phyloP scores from a whole-genome alignment of 495 filamentous ascomycete species.

The Penicillium coprophilum region DNA sequence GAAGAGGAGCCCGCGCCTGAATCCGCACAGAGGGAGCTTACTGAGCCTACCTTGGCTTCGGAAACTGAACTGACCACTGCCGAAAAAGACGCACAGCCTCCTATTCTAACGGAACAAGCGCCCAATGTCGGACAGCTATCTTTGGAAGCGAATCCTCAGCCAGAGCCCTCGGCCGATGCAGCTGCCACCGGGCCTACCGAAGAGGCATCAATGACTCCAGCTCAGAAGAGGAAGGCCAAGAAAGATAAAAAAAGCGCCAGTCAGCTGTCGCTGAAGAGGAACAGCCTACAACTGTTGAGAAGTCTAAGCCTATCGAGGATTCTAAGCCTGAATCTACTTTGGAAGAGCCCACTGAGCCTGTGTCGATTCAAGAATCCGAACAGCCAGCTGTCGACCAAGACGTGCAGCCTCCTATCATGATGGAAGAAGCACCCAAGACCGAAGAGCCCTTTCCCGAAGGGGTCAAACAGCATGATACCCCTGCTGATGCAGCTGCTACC shows the following conservation, averaged over 20 bases:
- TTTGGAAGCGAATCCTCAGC: conserved; percentile 5
- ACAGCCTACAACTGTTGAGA: not conserved
- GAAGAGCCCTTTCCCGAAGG: not conserved
- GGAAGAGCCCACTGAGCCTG: not conserved
- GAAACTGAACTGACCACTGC: not conserved
- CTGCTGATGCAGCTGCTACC: not conserved
- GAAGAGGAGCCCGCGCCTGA: not conserved
- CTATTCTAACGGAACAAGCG: not conserved
- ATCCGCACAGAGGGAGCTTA: not conserved
- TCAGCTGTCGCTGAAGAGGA: not conserved
- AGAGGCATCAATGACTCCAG: conserved; percentile 15
- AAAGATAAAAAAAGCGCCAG: conserved; percentile 23
- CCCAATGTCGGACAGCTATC: conserved; percentile 2
- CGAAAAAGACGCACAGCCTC: not conserved
- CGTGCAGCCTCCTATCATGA: not conserved
- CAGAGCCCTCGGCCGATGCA: not conserved
- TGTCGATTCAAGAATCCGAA: not conserved
- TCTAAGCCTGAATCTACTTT: not conserved
- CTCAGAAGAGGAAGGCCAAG: conserved; percentile 44
- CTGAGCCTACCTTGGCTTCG: not conserved
- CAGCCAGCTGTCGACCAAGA: not conserved
- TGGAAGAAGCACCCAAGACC: not conserved
- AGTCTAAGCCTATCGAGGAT: not conserved
- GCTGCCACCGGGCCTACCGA: conserved; percentile 6
- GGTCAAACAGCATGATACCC: not conserved